Evolutionary conservation across 2,329 filamentous ascomycete species (phyloP).

Genomic region (Fusarium napiforme): DNA sequence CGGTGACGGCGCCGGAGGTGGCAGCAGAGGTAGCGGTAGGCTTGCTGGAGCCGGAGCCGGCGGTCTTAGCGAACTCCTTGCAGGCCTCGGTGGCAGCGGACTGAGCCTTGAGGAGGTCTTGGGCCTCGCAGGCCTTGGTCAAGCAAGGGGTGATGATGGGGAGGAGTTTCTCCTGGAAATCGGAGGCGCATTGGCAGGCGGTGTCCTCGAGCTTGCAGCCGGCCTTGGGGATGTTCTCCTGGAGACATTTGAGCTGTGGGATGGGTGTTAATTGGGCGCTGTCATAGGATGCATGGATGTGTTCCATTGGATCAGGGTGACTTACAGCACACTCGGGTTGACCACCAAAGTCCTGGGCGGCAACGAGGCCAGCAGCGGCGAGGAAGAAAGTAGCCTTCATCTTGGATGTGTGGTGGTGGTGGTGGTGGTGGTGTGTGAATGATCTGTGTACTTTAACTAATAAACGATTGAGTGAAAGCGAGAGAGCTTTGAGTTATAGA

Average conservation of each 20-base stretch:
- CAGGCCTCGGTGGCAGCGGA: conserved; percentile 48
- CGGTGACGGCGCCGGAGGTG: conserved; percentile 15
- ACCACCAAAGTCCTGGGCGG: conserved; percentile 52
- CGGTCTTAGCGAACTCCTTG: conserved; percentile 35
- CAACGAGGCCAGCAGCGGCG: conserved; percentile 50
- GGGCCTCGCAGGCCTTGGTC: conserved; percentile 48
- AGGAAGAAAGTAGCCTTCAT: conserved; percentile 56
- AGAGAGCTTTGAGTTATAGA: conserved; percentile 1
- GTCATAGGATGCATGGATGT: neutral
- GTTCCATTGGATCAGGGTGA: conserved; percentile 1
- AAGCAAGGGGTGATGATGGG: conserved; percentile 48
- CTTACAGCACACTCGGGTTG: conserved; percentile 56
- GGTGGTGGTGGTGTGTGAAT: neutral
- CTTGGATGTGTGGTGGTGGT: conserved; percentile 35
- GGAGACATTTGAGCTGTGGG: conserved; percentile 50
- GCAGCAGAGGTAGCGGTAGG: conserved; percentile 8
- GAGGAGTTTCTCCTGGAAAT: conserved; percentile 47
- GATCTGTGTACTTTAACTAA: neutral
- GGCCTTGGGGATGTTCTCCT: conserved; percentile 48
- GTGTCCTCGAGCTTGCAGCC: conserved; percentile 53
- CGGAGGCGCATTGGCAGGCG: conserved; percentile 53
- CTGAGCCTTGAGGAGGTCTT: conserved; percentile 48
- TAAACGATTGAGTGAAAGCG: conserved; percentile 18
- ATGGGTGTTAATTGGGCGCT: neutral
- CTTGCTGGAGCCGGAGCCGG: conserved; percentile 13